These are phyloP conservation scores for Sporothrix humicola DNA, from an alignment of 2,329 filamentous ascomycete species.

Conservation along the genomic window DNA sequence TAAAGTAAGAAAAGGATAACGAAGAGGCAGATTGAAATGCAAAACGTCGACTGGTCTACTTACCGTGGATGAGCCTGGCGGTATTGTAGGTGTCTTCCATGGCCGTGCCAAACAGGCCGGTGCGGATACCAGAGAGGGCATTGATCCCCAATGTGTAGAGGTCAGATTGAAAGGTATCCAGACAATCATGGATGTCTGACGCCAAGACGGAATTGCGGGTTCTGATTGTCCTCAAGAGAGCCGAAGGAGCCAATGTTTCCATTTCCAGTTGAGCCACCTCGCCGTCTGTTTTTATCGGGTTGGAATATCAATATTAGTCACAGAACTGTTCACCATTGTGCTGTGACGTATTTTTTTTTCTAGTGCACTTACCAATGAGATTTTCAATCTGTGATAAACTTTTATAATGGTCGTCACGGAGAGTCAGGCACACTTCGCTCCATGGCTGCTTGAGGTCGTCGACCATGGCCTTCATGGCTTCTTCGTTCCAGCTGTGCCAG, in stretches of 20 bases:
- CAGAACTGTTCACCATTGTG: neutral
- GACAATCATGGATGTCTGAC: no score
- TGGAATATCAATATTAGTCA: neutral
- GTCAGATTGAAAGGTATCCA: no score
- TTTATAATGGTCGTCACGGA: neutral
- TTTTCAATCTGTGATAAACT: neutral
- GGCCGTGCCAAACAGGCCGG: neutral
- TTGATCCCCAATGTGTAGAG: neutral
- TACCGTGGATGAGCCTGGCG: neutral
- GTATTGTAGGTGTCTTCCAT: conserved; percentile 9
- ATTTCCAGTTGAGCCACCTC: neutral
- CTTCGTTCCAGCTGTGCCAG: conserved; percentile 16
- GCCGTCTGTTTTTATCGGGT: neutral
- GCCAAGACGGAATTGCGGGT: neutral
- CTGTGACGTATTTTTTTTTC: neutral
- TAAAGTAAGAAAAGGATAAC: neutral
- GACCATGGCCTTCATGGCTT: conserved; percentile 12
- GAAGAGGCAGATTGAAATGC: neutral
- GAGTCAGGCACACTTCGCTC: neutral
- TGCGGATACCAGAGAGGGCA: neutral
- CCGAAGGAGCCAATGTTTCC: neutral
- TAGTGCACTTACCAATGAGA: neutral
- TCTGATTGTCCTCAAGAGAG: neutral
- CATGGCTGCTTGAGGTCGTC: conserved; percentile 1
- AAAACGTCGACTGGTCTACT: neutral